Base-by-base conservation (phyloP, 768 basidiomycete genomes). In the Plicaturopsis crispa region DNA sequence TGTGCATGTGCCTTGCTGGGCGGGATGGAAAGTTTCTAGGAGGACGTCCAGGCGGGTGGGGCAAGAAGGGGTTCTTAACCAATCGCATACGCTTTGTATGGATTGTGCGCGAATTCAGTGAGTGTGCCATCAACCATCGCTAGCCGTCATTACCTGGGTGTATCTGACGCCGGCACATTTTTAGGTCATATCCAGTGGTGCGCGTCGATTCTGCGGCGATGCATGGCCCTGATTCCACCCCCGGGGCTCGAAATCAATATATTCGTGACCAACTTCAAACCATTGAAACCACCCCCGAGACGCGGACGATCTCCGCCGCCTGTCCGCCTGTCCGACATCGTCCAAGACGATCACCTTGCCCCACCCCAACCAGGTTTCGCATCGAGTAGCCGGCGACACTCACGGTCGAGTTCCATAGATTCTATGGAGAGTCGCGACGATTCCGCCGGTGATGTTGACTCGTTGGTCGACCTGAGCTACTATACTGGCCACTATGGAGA, bases 181-280 rank as follows among this genome's bases (percentile, higher is more conserved):
- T 12, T 47, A 85, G 84, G 78, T 14, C 82, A 88, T 45, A 65
- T 88, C 21, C 76, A 80, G 39, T 88, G 85, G 85, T 78, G 81
- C 42, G 82, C 86, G 2, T 64, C 76, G 6, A 62, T 72, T 35
- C 53, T 88, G 24, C 72, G 76, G n/a, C 65, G 66, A 13, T 87
- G 81, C 56, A 67, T 72, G 51, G 62, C 69, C 22, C 65, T 80
- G 52, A 63, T 79, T 20, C 65, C 73, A 4, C 31, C 56, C 6
- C 48, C 62, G 36, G 50, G 60, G 33, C 64, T 88, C 3, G 73
- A 80, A 46, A 58, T 88, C 35, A 77, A 84, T 48, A 80, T 88
- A 31, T 88, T 79, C 49, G 81, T 88, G 22, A 84, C 84, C 6
- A 78, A 75, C 45, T 67, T 66, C 44, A 62, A 65, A 39, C 58